phyloP scores from a whole-genome alignment of 1,284 basidiomycete species.

The Agroathelia rolfsii region DNA sequence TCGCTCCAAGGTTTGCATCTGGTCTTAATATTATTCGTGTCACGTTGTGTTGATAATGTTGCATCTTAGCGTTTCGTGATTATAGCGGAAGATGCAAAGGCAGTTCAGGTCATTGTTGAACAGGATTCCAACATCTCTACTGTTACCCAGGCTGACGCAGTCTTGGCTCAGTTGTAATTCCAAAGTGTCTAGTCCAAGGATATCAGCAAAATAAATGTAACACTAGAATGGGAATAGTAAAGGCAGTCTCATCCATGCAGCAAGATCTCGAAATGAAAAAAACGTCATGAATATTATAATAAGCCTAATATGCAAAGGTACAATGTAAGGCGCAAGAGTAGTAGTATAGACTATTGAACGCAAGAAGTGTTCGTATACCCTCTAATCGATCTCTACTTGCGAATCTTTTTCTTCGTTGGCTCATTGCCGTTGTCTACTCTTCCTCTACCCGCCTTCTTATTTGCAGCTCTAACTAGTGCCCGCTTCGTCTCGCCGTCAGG shows the following conservation, averaged over 20 bases:
- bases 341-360: too few relatives aligned
- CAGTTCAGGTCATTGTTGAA: conserved; percentile 36
- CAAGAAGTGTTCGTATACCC: conserved; percentile 4
- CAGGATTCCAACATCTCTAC: conserved; percentile 32
- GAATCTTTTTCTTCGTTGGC: conserved; percentile 19
- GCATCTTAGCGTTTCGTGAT: conserved; percentile 43
- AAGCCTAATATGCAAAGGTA: too few relatives aligned
- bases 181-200: too few relatives aligned
- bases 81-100: conserved; percentile 40
- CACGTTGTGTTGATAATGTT: conserved; percentile 1
- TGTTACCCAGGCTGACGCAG: conserved; percentile 35
- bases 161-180: conserved; percentile 33
- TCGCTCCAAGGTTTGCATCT: conserved; percentile 48
- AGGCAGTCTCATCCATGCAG: too few relatives aligned
- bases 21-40: conserved; percentile 1
- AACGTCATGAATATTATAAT: too few relatives aligned
- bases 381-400: conserved; percentile 13
- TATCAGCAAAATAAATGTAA: too few relatives aligned
- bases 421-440: conserved; percentile 16
- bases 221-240: too few relatives aligned
- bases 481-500: conserved; percentile 68
- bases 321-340: too few relatives aligned
- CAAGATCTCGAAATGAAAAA: too few relatives aligned
- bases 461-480: conserved; percentile 40
- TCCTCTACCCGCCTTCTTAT: conserved; percentile 29